Base-by-base conservation (phyloP, 1,284 basidiomycete genomes). In the Jaminaea rosea region DNA sequence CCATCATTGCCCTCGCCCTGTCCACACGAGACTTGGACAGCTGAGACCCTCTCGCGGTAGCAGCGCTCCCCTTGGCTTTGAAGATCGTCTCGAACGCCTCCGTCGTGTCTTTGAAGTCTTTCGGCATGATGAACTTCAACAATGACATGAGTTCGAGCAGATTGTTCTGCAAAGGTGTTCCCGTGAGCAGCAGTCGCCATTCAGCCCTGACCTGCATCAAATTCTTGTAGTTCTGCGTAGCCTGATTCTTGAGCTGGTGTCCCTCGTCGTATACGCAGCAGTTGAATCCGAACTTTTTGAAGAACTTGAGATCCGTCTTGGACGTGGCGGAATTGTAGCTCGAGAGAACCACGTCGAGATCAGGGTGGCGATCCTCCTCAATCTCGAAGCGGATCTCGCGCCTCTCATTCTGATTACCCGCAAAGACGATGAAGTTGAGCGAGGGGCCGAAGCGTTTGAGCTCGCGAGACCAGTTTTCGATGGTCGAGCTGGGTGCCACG, bases 391-490 rank as follows among this genome's bases (percentile, higher is more conserved):
- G 82, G 31, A 94, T 79, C 51, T 78, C 77, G 3, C 81, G 78
- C n/a, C 94, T 84, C 47, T 97, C 91, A 23, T 85, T 83, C 77
- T 96, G 93, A 29, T 83, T 81, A 7, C 89, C 94, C 65, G 97
- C 98, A 75, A 98, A 99, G 13, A 88, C 87, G 69, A 87, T 83
- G 10, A 96, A 83, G n/a, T 82, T 79, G 72, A 99, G 84, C 1
- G 68, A 59, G 0, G 91, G 90, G 1, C 87, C 88, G 67, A 98
- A 98, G 41, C 84, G 83, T 32, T 83, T 81, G 71, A 99, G 96
- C 75, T 99, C 94, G 59, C 94, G 83, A 72, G 87, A 86, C 94
- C 94, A 99, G 70, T 99, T 98, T 75, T 98, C 94, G 21, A 98
- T 78, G 0, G 92, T 97, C 2, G 93, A 98, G 1, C 92, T 91